Evolutionary conservation across 129 eudicot genomes (phyloP), one percentile per base, ranked within the genome.

Genomic region (Glebionis coronaria): DNA sequence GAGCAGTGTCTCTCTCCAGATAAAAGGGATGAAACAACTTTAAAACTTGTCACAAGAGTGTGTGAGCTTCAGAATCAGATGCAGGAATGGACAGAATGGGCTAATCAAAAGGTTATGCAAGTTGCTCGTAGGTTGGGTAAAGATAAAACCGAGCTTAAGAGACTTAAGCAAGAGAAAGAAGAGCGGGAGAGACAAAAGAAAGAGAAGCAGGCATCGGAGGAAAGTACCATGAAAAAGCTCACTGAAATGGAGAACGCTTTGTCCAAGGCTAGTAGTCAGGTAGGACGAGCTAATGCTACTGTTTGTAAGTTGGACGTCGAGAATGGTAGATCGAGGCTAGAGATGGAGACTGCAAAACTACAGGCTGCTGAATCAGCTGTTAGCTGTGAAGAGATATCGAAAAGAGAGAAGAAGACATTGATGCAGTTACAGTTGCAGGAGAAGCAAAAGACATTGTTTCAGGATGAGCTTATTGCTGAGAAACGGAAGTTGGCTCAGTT

Each of bases 201-300:
- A 68, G 95, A 91, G 74, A 91, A 82, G 72, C 87, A 84, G 47
- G 74, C 82, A 4, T 77, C 87, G 61, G 95, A 91, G 53, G 95
- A 85, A 19, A 85, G 65, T 76, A 87, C 95, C 4, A 69, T 91
- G 86, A 87, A 87, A 52, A 91, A 91, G 68, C 89, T 91, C 10
- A 79, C 84, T 12, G 95, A 91, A 72, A 91, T 91, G 95, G 95
- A 91, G n/a, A n/a, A n/a, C n/a, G n/a, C n/a, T n/a, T n/a, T n/a
- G n/a, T n/a, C n/a, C n/a, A n/a, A n/a, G n/a, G 93, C 84, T 53
- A 82, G 90, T 60, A 83, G 88, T 28, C 95, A 91, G 81, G 90
- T 91, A 5, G 93, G 82, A 14, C 78, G 90, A 50, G 97, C 95
- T 29, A 83, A 85, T 78, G 75, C 78, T 53, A 80, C 92, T 55